A percentile compares a stretch with the other conserved stretches of the same genome.
These are phyloP conservation scores for Aspergillus incahuasiensis DNA, from an alignment of 495 filamentous ascomycete species.

Conservation along the genomic window DNA sequence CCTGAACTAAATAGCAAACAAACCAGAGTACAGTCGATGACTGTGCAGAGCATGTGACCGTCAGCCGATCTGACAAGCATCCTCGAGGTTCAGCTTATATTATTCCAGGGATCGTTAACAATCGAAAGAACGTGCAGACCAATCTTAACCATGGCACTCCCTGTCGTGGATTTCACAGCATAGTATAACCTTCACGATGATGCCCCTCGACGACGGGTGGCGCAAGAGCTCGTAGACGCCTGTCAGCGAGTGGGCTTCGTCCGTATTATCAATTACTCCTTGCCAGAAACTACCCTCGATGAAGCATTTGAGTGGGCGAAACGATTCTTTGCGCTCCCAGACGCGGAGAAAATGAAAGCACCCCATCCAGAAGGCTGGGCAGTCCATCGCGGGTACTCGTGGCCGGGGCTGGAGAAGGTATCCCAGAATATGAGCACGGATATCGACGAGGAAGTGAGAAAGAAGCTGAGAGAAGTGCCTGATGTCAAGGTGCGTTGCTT, in stretches of 20 bases:
- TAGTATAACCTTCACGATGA: constrained; percentile 29
- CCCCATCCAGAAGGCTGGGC: constrained; percentile 56
- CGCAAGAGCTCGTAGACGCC: constrained; percentile 46
- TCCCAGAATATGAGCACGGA: constrained; percentile 49
- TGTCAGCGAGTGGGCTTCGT: constrained; percentile 57
- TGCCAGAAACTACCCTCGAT: constrained; percentile 40
- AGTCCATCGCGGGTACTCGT: constrained; percentile 62
- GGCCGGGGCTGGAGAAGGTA: constrained; percentile 62
- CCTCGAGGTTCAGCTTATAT: not conserved
- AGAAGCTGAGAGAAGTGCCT: constrained; percentile 30
- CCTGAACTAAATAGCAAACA: not conserved
- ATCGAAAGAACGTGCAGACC: not conserved
- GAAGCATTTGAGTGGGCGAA: constrained; percentile 53
- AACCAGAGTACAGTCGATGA: not conserved
- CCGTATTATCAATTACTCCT: constrained; percentile 53
- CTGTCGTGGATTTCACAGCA: constrained; percentile 49
- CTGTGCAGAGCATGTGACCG: constrained; percentile 16
- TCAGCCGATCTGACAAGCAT: not conserved
- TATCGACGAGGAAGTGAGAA: constrained; percentile 33
- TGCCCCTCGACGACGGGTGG: constrained; percentile 36
- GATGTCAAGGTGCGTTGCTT: constrained; percentile 33
- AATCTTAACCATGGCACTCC: constrained; percentile 31
- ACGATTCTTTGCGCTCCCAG: constrained; percentile 42
- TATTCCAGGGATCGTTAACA: not conserved
- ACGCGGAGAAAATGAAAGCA: constrained; percentile 47